These are phyloP conservation scores for Rheum nobile DNA, from an alignment of 148 eudicot genomes.

Conservation along the genomic window DNA sequence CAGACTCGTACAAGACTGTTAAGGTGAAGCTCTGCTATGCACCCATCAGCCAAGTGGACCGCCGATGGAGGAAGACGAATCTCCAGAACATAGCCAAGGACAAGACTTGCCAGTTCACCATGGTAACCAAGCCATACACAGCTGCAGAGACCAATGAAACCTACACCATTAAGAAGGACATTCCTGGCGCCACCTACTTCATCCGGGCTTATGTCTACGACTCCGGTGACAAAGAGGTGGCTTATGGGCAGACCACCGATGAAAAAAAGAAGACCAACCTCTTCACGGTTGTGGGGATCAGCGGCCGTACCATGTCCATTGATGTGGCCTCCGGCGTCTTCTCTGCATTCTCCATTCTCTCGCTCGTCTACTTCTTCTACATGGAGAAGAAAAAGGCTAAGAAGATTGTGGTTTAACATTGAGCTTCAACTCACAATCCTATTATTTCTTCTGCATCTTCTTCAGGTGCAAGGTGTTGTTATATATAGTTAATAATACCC, in stretches of 20 bases:
- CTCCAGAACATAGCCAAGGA: slow-evolving; percentile 37
- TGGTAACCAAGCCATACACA: slow-evolving; percentile 23
- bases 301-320: slow-evolving; percentile 52
- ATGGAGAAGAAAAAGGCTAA: slow-evolving; percentile 48
- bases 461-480: background rate
- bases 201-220: slow-evolving; percentile 46
- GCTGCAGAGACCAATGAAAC: slow-evolving; percentile 21
- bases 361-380: slow-evolving; percentile 60
- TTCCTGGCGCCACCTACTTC: slow-evolving; percentile 58
- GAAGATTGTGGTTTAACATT: background rate
- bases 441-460: background rate
- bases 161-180: slow-evolving; percentile 32
- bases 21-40: slow-evolving; percentile 57
- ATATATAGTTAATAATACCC: background rate
- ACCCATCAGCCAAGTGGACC: slow-evolving; percentile 53
- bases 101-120: slow-evolving; percentile 55
- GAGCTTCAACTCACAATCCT: background rate
- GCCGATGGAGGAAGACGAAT: slow-evolving; percentile 61
- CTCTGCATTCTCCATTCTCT: slow-evolving; percentile 52
- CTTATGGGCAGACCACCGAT: slow-evolving; percentile 48
- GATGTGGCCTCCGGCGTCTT: slow-evolving; percentile 54
- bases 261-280: slow-evolving; percentile 19
- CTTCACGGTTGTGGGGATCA: slow-evolving; percentile 36
- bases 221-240: slow-evolving; percentile 20
- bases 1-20: slow-evolving; percentile 44